Evolutionary conservation across 306 rosid species (phyloP), one percentile per base, ranked within the genome.

Genomic region (Leucaena leucocephala): DNA sequence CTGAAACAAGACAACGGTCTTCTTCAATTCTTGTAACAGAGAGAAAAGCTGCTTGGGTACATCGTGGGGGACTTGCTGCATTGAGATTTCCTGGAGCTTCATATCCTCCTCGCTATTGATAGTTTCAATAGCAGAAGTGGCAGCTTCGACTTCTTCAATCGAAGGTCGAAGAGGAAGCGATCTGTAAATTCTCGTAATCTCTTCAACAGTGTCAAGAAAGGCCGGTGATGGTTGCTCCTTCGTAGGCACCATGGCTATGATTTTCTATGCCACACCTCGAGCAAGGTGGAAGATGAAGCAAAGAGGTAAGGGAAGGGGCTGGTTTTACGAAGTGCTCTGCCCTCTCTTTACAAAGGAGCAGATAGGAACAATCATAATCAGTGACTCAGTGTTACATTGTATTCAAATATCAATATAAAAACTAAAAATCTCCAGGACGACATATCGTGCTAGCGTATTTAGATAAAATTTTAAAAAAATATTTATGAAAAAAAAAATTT

Each of bases 131-230:
- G 86, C 85, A 38, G 87, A 85, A 38, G 74, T 78, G 70, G 98
- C 97, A 19, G 98, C 98, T 87, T 91, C 97, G 6, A 95, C 80
- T 43, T 91, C 95, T 74, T 92, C 89, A 46, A 91, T 79, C 75
- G 97, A 83, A 63, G 98, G 96, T 33, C 98, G 76, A 46, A 85
- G 90, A 33, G 98, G 97, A n/a, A 95, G 91, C 34, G 98, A 95
- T 44, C 82, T 65, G 58, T 85, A 95, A 46, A 84, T 84, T 70
- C 42, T 61, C 69, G 90, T 90, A 82, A 95, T 89, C 68, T 95
- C 92, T 69, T 85, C 77, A 2, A 92, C 89, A 6, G 97, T 68
- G 65, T 84, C 84, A 4, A 82, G 80, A 43, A 85, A 62, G 19
- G 80, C 85, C 76, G 85, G 80, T 7, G 89, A 81, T 67, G 84